Evolutionary conservation across 2,329 filamentous ascomycete genomes (phyloP).

Genomic region (Ophiostoma quercus): DNA sequence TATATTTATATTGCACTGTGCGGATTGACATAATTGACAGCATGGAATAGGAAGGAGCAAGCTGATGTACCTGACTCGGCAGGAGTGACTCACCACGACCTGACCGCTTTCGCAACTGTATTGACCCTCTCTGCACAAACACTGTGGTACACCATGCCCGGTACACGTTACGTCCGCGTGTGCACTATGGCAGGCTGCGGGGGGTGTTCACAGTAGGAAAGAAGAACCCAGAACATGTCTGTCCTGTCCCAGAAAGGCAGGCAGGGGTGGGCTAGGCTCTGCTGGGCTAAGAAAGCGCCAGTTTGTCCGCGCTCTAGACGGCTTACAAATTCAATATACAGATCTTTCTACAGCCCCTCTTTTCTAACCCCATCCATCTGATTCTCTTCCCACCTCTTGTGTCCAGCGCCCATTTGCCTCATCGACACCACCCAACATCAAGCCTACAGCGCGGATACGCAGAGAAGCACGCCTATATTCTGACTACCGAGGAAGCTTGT

Average conservation of each 20-base stretch:
- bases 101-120: neutral
- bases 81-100: conserved; percentile 1
- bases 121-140: neutral
- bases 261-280: neutral
- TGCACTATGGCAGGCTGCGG: neutral
- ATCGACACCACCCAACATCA: conserved; percentile 14
- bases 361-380: conserved; percentile 24
- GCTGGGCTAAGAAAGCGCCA: neutral
- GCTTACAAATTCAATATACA: conserved; percentile 31
- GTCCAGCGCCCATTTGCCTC: conserved; percentile 20
- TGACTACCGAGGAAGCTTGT: neutral
- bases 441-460: neutral
- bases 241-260: neutral
- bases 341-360: conserved; percentile 28
- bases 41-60: neutral
- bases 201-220: neutral
- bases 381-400: conserved; percentile 18
- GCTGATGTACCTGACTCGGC: neutral
- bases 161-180: neutral
- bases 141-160: neutral
- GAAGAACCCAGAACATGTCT: neutral
- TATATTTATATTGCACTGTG: neutral
- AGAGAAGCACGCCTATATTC: neutral
- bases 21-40: neutral
- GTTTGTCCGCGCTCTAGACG: conserved; percentile 16